Evolutionary conservation across 2,329 filamentous ascomycete species (phyloP).

Genomic region (Talaromyces islandicus): DNA sequence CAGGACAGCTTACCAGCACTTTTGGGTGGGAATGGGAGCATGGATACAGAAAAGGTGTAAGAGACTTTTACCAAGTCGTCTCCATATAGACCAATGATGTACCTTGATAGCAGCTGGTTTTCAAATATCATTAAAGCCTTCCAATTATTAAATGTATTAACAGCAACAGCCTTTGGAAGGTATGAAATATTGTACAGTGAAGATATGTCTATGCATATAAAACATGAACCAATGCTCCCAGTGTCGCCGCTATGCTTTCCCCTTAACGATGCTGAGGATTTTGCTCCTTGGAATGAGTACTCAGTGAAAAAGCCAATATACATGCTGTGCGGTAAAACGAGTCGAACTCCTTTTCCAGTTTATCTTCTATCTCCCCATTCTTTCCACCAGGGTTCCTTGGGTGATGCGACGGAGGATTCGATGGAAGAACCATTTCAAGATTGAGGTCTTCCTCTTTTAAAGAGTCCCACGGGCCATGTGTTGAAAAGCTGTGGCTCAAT

Average conservation of each 20-base stretch:
- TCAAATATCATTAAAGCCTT: neutral
- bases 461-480: conserved; percentile 27
- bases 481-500: conserved; percentile 26
- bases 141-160: neutral
- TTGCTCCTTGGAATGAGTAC: conserved; percentile 12
- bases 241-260: neutral
- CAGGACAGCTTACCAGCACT: conserved; percentile 38
- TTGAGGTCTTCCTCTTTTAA: conserved; percentile 24
- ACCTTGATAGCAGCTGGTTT: neutral
- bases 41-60: conserved; percentile 31
- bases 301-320: conserved; percentile 31
- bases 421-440: conserved; percentile 22
- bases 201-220: conserved; percentile 9
- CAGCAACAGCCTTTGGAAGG: neutral
- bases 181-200: conserved; percentile 11
- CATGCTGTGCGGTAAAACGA: conserved; percentile 33
- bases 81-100: conserved; percentile 10
- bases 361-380: conserved; percentile 12
- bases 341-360: conserved; percentile 20
- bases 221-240: neutral
- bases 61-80: conserved; percentile 22
- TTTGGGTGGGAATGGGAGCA: conserved; percentile 38
- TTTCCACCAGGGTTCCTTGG: conserved; percentile 7
- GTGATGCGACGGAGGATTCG: neutral
- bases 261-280: neutral